phyloP scores from a whole-genome alignment of 2,329 filamentous ascomycete species.

The Sporothrix pallida region DNA sequence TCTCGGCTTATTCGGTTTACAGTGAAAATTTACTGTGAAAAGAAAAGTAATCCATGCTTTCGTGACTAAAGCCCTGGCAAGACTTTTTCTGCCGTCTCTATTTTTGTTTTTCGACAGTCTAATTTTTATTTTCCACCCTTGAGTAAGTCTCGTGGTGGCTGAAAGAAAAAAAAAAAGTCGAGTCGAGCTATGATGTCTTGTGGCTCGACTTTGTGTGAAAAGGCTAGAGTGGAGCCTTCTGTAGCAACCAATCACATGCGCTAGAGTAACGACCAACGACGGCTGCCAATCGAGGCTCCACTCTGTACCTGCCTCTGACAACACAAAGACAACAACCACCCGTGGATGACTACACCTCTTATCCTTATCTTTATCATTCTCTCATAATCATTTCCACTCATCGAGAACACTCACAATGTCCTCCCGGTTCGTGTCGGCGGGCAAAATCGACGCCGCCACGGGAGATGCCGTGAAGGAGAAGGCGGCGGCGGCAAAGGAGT shows the following conservation, averaged over 20 bases:
- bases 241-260: neutral
- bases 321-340: neutral
- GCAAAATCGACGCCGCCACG: conserved; percentile 54
- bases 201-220: neutral
- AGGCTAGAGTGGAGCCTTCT: neutral
- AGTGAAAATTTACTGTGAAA: neutral
- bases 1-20: too few relatives aligned
- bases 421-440: conserved; percentile 62
- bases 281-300: neutral
- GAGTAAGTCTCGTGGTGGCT: conserved; percentile 20
- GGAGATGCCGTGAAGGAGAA: conserved; percentile 39
- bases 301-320: neutral
- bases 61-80: neutral
- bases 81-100: conserved; percentile 17
- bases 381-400: neutral
- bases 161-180: neutral
- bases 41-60: neutral
- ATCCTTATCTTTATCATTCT: neutral
- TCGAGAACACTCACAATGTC: conserved; percentile 49
- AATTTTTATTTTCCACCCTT: neutral
- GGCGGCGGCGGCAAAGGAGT: neutral
- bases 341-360: neutral
- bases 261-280: neutral
- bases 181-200: neutral
- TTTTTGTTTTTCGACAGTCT: neutral